A percentile compares a stretch with the other conserved stretches of the same genome.
Conservation (phyloP, 495 filamentous ascomycete species). For the Chaetomium cochliodes region DNA sequence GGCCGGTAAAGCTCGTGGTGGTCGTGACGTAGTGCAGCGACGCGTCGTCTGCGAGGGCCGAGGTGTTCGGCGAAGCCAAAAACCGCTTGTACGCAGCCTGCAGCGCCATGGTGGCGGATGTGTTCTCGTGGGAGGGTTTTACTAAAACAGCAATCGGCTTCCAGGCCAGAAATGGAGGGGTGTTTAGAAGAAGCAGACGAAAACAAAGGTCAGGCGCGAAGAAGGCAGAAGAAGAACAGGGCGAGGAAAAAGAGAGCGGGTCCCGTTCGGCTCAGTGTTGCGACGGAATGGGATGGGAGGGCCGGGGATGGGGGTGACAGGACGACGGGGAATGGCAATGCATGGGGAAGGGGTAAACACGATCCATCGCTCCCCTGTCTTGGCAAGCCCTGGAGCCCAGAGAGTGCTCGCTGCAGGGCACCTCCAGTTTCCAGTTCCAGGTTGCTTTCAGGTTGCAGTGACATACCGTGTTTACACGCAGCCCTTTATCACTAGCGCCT, state of each 20-base stretch:
- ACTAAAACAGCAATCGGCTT: background rate
- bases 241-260: constrained; percentile 17
- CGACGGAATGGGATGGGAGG: constrained; percentile 19
- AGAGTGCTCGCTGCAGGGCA: background rate
- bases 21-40: constrained; percentile 90
- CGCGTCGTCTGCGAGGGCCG: constrained; percentile 64
- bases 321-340: constrained; percentile 22
- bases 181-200: constrained; percentile 10
- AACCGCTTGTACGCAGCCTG: constrained; percentile 69
- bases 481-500: constrained; percentile 14
- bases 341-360: constrained; percentile 28
- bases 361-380: constrained; percentile 1
- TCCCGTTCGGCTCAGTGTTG: background rate
- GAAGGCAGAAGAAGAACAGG: constrained; percentile 8
- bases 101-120: constrained; percentile 31
- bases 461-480: constrained; percentile 12
- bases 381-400: constrained; percentile 17
- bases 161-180: background rate
- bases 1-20: constrained; percentile 66
- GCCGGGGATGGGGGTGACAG: constrained; percentile 23
- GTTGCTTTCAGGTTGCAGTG: background rate
- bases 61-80: constrained; percentile 64
- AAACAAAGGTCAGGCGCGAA: background rate
- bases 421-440: too few relatives aligned
- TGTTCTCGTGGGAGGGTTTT: background rate